phyloP scores from a whole-genome alignment of 1,139 yeast genomes.

The Wickerhamiella infanticola region DNA sequence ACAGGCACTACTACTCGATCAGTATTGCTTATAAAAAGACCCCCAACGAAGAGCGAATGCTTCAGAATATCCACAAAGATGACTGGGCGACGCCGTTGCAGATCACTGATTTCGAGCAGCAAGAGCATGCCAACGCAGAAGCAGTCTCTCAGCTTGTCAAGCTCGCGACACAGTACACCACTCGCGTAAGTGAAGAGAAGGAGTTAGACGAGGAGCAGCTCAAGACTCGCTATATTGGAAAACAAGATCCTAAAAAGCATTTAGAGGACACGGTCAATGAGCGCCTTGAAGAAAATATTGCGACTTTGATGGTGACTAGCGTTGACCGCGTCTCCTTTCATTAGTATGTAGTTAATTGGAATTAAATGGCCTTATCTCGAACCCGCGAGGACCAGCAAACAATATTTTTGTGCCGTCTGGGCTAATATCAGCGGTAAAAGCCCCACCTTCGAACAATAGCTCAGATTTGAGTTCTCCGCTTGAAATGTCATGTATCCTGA shows the following conservation, averaged over 20 bases:
- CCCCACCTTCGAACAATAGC: background rate
- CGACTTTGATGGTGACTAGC: constrained; percentile 72
- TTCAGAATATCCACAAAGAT: constrained; percentile 83
- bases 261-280: constrained; percentile 76
- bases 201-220: constrained; percentile 78
- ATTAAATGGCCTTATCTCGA: background rate
- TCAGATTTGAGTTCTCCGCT: background rate
- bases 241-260: constrained; percentile 97
- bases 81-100: constrained; percentile 92
- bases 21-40: constrained; percentile 93
- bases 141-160: constrained; percentile 71
- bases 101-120: constrained; percentile 59
- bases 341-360: constrained; percentile 5
- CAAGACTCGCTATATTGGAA: constrained; percentile 92
- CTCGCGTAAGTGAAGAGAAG: constrained; percentile 84
- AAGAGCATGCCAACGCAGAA: constrained; percentile 60
- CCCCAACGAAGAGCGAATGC: constrained; percentile 83
- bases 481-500: background rate
- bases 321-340: constrained; percentile 54
- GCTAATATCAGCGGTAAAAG: background rate
- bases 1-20: constrained; percentile 91
- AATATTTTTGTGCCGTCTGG: background rate
- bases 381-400: background rate
- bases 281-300: constrained; percentile 78
- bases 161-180: constrained; percentile 80